Conservation (phyloP, 1,284 basidiomycete species). For the Apiotrichum porosum region DNA sequence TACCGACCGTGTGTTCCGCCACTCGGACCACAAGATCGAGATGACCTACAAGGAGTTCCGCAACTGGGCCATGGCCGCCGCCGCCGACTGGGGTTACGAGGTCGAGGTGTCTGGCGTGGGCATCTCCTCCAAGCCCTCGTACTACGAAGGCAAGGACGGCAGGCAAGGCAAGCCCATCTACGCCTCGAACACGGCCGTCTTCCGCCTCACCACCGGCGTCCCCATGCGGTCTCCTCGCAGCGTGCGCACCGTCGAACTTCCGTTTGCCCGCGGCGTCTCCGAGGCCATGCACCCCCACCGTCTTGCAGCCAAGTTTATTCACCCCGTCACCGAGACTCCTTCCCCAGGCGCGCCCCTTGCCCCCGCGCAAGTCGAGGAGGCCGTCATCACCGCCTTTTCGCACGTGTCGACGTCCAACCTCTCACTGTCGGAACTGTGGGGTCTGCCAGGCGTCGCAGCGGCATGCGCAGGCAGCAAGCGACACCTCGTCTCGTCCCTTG, state of each 20-base stretch:
- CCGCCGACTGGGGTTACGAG: slow-evolving; percentile 63
- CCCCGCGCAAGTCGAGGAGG: slow-evolving; percentile 54
- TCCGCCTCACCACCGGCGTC: slow-evolving; percentile 50
- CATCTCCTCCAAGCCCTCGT: slow-evolving; percentile 43
- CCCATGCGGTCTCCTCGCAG: slow-evolving; percentile 46
- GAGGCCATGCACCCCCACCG: slow-evolving; percentile 39
- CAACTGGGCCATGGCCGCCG: slow-evolving; percentile 60
- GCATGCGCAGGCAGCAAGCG: slow-evolving; percentile 60
- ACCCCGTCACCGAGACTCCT: slow-evolving; percentile 40
- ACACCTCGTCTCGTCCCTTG: slow-evolving; percentile 36
- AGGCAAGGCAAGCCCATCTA: slow-evolving; percentile 46
- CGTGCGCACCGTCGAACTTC: slow-evolving; percentile 43
- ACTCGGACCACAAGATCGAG: slow-evolving; percentile 88
- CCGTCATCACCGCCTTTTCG: slow-evolving; percentile 57
- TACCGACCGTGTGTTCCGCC: slow-evolving; percentile 56
- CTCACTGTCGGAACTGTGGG: slow-evolving; percentile 67
- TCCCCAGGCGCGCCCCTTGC: slow-evolving; percentile 44
- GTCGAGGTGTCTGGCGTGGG: slow-evolving; percentile 46
- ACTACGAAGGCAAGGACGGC: slow-evolving; percentile 34
- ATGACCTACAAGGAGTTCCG: slow-evolving; percentile 79
- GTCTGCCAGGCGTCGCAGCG: slow-evolving; percentile 55
- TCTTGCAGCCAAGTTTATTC: slow-evolving; percentile 55
- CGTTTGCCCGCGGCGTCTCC: slow-evolving; percentile 43
- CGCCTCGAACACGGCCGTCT: slow-evolving; percentile 69
- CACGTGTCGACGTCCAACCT: slow-evolving; percentile 50